Evolutionary conservation across 2,329 filamentous ascomycete genomes (phyloP).

Genomic region (Trichoderma semiorbis): DNA sequence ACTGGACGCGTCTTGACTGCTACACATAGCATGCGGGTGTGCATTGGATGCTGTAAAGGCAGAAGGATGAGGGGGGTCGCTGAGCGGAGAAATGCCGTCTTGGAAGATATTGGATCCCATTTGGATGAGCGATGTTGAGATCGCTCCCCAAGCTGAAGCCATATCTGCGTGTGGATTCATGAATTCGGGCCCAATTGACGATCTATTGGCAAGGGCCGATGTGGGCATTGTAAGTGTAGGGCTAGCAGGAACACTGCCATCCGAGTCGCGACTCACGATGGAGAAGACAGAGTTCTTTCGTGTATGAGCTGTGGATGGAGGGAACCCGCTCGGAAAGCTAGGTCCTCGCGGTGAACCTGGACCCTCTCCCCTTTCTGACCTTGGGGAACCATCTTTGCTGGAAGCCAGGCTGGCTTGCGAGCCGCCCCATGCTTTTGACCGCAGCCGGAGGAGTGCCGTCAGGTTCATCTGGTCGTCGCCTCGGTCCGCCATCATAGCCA

Average conservation of each 20-base stretch:
- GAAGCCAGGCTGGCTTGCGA: constrained; percentile 70
- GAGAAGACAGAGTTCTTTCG: constrained; percentile 52
- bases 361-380: constrained; percentile 47
- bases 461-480: constrained; percentile 69
- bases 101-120: background rate
- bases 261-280: constrained; percentile 46
- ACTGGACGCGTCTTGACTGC: constrained; percentile 11
- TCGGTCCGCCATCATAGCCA: constrained; percentile 61
- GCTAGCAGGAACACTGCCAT: constrained; percentile 46
- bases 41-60: background rate
- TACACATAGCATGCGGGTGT: background rate
- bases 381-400: constrained; percentile 49
- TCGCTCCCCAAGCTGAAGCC: background rate
- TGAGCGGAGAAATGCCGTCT: constrained; percentile 1
- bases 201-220: constrained; percentile 22
- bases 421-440: constrained; percentile 75
- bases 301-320: constrained; percentile 32
- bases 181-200: background rate
- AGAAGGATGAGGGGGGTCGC: background rate
- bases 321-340: constrained; percentile 17
- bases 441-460: constrained; percentile 66
- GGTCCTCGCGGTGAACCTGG: constrained; percentile 40
- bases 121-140: background rate
- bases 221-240: constrained; percentile 48
- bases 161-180: background rate